These are phyloP conservation scores for Jatropha multifida DNA, from an alignment of 441 rosid genomes.

Conservation along the genomic window DNA sequence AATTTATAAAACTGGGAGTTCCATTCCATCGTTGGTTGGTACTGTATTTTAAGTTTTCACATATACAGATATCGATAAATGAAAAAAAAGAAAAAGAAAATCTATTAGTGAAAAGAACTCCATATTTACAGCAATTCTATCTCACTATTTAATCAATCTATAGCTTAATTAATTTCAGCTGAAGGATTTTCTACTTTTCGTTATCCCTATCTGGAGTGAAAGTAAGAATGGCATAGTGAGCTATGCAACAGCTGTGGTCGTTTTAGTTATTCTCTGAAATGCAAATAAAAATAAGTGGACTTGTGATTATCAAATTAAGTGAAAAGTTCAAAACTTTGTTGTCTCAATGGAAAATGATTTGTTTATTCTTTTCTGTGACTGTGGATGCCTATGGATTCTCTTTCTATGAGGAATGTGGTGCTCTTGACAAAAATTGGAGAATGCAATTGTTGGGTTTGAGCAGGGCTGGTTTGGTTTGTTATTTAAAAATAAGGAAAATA, in stretches of 20 bases:
- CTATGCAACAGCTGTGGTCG: not conserved
- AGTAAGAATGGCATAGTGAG: no score
- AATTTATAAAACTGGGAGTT: not conserved
- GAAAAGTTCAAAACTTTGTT: not conserved
- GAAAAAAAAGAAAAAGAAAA: no score
- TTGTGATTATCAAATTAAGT: no score
- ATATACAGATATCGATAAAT: no score
- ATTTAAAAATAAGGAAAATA: not conserved
- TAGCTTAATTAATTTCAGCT: not conserved
- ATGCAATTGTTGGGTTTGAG: not conserved
- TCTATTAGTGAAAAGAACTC: no score
- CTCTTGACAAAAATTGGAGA: not conserved
- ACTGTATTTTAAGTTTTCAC: no score
- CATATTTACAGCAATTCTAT: not conserved
- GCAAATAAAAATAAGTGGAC: no score
- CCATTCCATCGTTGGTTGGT: no score
- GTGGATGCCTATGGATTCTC: not conserved
- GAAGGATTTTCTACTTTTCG: no score
- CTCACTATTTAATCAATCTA: not conserved
- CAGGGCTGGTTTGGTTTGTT: not conserved
- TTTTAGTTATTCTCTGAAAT: not conserved
- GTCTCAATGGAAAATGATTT: not conserved
- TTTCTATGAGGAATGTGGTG: not conserved
- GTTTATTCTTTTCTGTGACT: not conserved
- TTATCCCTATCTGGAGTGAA: no score